Base-by-base conservation (phyloP, 106 monocot species). In the Dioscorea dumetorum region DNA sequence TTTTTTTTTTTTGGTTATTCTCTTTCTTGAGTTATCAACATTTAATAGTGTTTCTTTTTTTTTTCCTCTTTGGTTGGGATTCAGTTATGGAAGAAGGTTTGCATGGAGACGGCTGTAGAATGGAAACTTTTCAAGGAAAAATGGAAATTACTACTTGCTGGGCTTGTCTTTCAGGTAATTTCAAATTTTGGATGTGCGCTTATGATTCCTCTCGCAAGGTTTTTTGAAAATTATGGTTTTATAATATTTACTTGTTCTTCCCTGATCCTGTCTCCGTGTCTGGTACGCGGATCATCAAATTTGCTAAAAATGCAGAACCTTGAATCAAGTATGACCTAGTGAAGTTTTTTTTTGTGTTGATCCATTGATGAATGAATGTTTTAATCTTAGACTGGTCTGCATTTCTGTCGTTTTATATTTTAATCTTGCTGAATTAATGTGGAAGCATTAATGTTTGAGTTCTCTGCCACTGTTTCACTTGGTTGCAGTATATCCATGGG, bases 401-500 rank as follows among this genome's bases (percentile, higher is more conserved):
- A 10, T 41, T 41, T 41, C 41, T 41, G 28, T 41, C 41, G 0
- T 41, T 41, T 41, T 41, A 41, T 41, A 41, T 5, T 5, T 41
- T 41, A 41, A 8, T 41, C 3, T 0, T 41, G 41, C 6, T 41
- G 9, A 41, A 41, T 41, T 41, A 28, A 28, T 28, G 28, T 28
- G 28, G 28, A 28, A 28, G 28, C 28, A 28, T 28, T 28, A 41
- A 8, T 41, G 3, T 41, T 41, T 3, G 41, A 41, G 10, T 41
- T 10, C 41, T 41, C 5, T 41, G 41, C 41, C 41, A 41, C 6
- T 6, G 10, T 41, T 41, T 41, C 6, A 10, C 41, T 41, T 41
- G 41, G 6, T 41, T 22, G 14, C 53, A 95, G 95, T 95, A 95
- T 82, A 73, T 95, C 73, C 95, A 95, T 77, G 95, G 91, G 1